A percentile compares a stretch with the other conserved stretches of the same genome.
Conservation (phyloP, 148 eudicot species). For the Selenicereus undatus region DNA sequence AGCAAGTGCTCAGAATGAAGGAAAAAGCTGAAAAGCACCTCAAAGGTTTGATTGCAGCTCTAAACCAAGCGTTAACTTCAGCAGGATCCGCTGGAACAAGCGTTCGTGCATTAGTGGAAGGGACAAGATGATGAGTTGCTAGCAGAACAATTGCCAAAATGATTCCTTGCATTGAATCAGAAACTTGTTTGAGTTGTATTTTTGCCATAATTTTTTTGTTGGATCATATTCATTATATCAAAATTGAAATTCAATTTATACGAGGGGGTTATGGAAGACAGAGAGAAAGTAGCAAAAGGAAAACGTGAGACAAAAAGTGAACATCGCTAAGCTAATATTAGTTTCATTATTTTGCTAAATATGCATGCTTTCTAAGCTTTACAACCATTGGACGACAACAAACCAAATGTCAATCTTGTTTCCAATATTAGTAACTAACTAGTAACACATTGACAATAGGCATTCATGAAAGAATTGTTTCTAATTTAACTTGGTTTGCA, state of each 20-base stretch:
- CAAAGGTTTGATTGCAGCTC: conserved; percentile 12
- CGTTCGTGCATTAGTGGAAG: conserved; percentile 3
- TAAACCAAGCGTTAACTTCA: conserved; percentile 41
- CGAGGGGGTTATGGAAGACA: background rate
- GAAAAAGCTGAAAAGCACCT: background rate
- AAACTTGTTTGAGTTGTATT: background rate
- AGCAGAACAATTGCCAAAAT: background rate
- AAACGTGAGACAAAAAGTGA: background rate
- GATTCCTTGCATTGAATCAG: background rate
- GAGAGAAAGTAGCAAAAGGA: background rate
- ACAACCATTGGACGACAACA: background rate
- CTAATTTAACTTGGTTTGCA: too few relatives aligned
- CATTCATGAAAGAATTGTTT: background rate
- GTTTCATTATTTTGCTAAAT: background rate
- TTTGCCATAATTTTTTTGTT: conserved; percentile 5
- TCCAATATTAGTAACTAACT: background rate
- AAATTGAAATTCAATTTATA: background rate
- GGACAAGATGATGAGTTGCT: background rate
- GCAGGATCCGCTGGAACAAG: conserved; percentile 30
- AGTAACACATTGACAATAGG: background rate
- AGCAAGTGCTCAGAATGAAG: too few relatives aligned
- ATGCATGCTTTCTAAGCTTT: background rate
- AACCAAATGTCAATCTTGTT: background rate
- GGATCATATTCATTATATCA: background rate
- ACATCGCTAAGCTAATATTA: background rate